Evolutionary conservation across 371 early-diverging fungal genomes (phyloP), one percentile per base, ranked within the genome.

Genomic region (Coemansia sp.): DNA sequence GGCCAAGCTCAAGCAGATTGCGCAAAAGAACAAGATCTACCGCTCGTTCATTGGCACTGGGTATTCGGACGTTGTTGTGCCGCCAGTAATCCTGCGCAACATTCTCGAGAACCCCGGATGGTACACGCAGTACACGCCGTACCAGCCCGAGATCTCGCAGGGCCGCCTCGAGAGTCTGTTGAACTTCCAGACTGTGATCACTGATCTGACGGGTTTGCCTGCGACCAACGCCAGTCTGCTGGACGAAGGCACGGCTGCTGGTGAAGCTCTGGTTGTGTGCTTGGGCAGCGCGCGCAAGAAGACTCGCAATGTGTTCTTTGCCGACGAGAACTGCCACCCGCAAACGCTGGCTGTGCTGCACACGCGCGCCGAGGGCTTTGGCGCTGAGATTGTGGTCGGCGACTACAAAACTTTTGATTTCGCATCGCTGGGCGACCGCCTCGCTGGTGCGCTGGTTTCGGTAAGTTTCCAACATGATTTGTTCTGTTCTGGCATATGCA

Each of bases 61-160:
- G 24, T 98, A 98, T 84, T 89, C 90, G 17, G 88, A 89, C 65
- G 89, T 92, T 28, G 86, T 93, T 40, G 92, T 93, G 15, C 98
- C 98, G 40, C 88, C 91, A 55, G 97, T 98, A 46, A 95, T 98
- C 63, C 83, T 94, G 76, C 88, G 98, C 71, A 97, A 96, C 79
- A 86, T 98, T 48, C 76, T 98, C 81, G 98, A 98, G 82, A 96
- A 95, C 80, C 98, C 98, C 26, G 94, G 92, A 29, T 98, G 98
- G 98, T 97, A 97, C 84, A 97, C 96, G 62, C 95, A 94, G 89
- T 98, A 98, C 83, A 96, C 97, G 11, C 98, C 98, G 44, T 98
- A 98, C 83, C 97, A 98, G 84, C 94, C 98, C 21, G 98, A 98
- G 83, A 97, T 97, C 69, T 86, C 97, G 52, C 98, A 98, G 84